A percentile compares a stretch with the other conserved stretches of the same genome.
These are phyloP conservation scores for Fimicolochytrium jonesii DNA, from an alignment of 192 early-diverging fungal species.

Conservation along the genomic window DNA sequence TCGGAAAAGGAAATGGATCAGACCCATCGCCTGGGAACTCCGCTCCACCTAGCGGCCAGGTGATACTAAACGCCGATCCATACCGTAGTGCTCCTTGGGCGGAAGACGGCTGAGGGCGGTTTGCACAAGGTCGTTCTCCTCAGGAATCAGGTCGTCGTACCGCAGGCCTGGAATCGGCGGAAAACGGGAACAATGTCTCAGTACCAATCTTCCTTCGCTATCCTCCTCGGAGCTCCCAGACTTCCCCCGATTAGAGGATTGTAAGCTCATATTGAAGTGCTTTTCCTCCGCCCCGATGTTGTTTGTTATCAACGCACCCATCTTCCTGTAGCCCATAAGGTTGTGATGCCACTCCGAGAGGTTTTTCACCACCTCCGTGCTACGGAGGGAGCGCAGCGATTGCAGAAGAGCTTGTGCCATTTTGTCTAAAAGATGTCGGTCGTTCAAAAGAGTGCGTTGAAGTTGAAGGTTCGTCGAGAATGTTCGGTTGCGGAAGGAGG, in stretches of 20 bases:
- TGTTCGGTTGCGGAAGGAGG: too few species aligned
- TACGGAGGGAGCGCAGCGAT: slow-evolving; percentile 11
- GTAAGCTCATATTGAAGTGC: not conserved
- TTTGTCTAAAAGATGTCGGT: too few species aligned
- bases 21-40: too few species aligned
- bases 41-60: too few species aligned
- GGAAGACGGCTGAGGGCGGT: slow-evolving; percentile 80
- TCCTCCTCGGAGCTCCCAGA: not conserved
- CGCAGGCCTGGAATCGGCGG: slow-evolving; percentile 73
- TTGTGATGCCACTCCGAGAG: slow-evolving; percentile 26
- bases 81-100: slow-evolving; percentile 53
- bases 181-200: too few species aligned
- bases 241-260: not conserved
- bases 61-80: too few species aligned
- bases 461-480: too few species aligned
- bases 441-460: too few species aligned
- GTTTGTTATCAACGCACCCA: slow-evolving; percentile 27
- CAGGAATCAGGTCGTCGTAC: slow-evolving; percentile 86
- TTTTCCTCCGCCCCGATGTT: not conserved
- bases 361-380: slow-evolving; percentile 10
- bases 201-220: not conserved
- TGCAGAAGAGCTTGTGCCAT: slow-evolving; percentile 10
- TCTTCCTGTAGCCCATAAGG: slow-evolving; percentile 38
- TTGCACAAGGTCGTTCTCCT: slow-evolving; percentile 75
- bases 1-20: too few species aligned